These are phyloP conservation scores for Lactifluus volemus DNA, from an alignment of 768 basidiomycete genomes.

Conservation along the genomic window DNA sequence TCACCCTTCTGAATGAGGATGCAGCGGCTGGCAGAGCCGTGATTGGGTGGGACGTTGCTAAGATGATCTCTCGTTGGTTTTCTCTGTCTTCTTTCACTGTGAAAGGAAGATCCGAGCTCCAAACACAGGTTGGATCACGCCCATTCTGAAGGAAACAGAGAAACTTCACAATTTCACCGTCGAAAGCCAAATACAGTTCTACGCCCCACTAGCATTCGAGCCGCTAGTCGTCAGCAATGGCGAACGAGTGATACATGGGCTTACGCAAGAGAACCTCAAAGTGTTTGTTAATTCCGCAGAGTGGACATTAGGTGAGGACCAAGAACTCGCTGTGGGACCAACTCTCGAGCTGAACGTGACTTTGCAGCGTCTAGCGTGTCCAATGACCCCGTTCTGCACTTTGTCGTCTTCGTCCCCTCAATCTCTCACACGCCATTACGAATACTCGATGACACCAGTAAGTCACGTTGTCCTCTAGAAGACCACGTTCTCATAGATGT, in stretches of 20 bases:
- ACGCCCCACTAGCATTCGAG: slow-evolving; percentile 81
- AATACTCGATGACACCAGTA: slow-evolving; percentile 51
- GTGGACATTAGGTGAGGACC: slow-evolving; percentile 76
- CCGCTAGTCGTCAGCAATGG: slow-evolving; percentile 34
- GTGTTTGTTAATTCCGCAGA: slow-evolving; percentile 94
- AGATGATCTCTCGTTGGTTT: slow-evolving; percentile 53
- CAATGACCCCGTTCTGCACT: slow-evolving; percentile 90
- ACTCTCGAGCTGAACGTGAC: slow-evolving; percentile 3
- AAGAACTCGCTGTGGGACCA: not conserved
- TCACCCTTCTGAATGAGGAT: slow-evolving; percentile 90
- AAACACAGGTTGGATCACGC: slow-evolving; percentile 55
- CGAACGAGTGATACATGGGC: slow-evolving; percentile 38
- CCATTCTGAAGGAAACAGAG: slow-evolving; percentile 50
- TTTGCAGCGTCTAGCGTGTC: slow-evolving; percentile 78
- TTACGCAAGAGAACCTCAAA: slow-evolving; percentile 77
- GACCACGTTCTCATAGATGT: not conserved
- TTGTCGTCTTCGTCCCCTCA: slow-evolving; percentile 83
- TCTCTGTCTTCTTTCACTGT: not conserved
- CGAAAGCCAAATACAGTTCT: slow-evolving; percentile 90
- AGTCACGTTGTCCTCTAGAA: not conserved
- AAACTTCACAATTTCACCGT: slow-evolving; percentile 84
- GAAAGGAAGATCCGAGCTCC: slow-evolving; percentile 1
- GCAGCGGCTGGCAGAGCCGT: slow-evolving; percentile 53
- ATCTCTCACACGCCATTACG: slow-evolving; percentile 55
- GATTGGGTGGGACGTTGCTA: slow-evolving; percentile 63